phyloP scores from a whole-genome alignment of 495 filamentous ascomycete genomes.

The Entonaema liquescens region DNA sequence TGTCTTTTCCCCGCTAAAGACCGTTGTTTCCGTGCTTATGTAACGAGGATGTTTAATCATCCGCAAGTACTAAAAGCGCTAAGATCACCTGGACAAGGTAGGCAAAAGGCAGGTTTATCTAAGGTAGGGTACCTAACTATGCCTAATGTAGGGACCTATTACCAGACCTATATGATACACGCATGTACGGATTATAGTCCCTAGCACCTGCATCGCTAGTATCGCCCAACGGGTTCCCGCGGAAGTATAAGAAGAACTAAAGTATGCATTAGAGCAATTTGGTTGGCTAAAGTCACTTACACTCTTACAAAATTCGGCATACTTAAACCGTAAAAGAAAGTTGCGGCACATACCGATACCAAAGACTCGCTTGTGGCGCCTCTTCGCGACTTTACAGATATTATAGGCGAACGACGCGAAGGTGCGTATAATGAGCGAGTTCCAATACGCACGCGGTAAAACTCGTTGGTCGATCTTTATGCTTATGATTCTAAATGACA shows the following conservation, averaged over 20 bases:
- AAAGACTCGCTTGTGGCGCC: not conserved
- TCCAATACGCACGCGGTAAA: not conserved
- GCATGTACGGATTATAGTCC: not conserved
- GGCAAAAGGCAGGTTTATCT: not conserved
- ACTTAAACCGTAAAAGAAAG: not conserved
- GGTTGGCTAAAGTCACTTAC: not conserved
- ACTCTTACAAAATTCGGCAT: not conserved
- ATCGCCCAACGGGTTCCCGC: not conserved
- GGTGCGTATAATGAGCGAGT: not conserved
- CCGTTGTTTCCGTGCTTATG: not conserved
- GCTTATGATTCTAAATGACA: too few species aligned
- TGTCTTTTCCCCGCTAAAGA: not conserved
- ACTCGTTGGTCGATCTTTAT: not conserved
- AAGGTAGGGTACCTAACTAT: not conserved
- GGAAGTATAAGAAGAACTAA: not conserved
- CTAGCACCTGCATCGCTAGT: not conserved
- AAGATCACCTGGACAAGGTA: not conserved
- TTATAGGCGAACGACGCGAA: not conserved
- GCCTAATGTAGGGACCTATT: not conserved
- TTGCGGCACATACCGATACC: not conserved
- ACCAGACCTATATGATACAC: conserved; percentile 1
- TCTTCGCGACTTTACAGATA: not conserved
- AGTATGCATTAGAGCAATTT: not conserved
- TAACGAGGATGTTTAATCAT: conserved; percentile 2
- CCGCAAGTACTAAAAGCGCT: not conserved